Conservation (phyloP, 495 filamentous ascomycete genomes). For the Xylaria longipes region DNA sequence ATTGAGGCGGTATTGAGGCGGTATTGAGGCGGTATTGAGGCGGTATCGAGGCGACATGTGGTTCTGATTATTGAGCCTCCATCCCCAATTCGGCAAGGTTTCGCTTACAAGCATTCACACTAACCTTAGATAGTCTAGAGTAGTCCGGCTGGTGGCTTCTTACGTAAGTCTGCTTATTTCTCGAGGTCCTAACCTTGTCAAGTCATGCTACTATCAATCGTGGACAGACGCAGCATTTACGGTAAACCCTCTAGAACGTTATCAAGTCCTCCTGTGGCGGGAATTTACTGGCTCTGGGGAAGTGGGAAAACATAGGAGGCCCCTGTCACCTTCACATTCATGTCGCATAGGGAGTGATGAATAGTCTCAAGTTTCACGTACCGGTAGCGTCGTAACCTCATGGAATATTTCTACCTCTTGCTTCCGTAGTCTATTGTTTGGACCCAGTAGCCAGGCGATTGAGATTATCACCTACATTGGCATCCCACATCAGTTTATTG, state of each 20-base stretch:
- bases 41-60: conserved; percentile 1
- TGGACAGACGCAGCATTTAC: neutral
- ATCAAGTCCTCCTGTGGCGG: neutral
- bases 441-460: neutral
- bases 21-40: no score
- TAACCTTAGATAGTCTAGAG: conserved; percentile 10
- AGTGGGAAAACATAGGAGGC: neutral
- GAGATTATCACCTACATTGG: neutral
- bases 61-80: neutral
- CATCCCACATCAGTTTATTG: neutral
- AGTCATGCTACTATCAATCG: neutral
- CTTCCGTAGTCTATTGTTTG: neutral
- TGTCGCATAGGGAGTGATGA: neutral
- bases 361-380: neutral
- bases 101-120: neutral
- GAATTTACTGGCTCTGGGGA: neutral
- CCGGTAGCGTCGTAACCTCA: neutral
- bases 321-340: neutral
- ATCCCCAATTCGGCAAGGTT: conserved; percentile 1
- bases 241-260: neutral
- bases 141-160: neutral
- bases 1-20: no score
- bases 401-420: neutral
- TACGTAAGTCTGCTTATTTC: neutral
- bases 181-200: neutral